Evolutionary conservation across 139 green algal genomes (phyloP), one percentile per base, ranked within the genome.

Genomic region (Chlamydomonas sp.): DNA sequence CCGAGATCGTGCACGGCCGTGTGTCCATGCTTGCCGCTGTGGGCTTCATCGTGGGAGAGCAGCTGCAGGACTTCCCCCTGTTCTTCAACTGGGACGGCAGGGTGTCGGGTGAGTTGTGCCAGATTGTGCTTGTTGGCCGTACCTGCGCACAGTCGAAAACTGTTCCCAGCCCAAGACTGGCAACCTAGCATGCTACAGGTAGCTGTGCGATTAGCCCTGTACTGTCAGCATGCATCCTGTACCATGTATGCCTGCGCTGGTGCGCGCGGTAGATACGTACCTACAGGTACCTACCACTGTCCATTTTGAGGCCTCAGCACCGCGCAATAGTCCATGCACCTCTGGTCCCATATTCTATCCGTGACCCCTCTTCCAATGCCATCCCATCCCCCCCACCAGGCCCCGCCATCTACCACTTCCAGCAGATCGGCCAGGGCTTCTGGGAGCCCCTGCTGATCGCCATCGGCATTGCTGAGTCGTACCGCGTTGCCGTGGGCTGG

Each of bases 401-500:
- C 87, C 95, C 94, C 5, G 95, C 95, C 80, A 97, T 98, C 88
- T 93, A 94, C 90, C 95, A 97, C 82, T 97, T 98, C 93, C 91
- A 96, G 90, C 94, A 97, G 92, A 91, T 97, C 18, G 91, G 90
- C 87, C 84, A 88, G 66, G 79, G 80, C 16, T 93, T 93, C 83
- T 95, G 92, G 91, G 93, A 95, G 92, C 88, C 93, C n/a, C 93
- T 97, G 18, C 68, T 96, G 58, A 80, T 96, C 58, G 81, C 79
- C 84, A 96, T 97, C 78, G 94, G 90, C 76, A 59, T 96, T 5
- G 72, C 77, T 12, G 95, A 97, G 93, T 78, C 88, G 12, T 95
- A 92, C 80, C 91, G 93, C 75, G 91, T 96, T 16, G 66, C 62
- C 61, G 49, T 93, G 12, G 94, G 91, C 64, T 96, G 92, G 92